Base-by-base conservation (phyloP, 2,329 filamentous ascomycete genomes). In the Clarireedia paspali region DNA sequence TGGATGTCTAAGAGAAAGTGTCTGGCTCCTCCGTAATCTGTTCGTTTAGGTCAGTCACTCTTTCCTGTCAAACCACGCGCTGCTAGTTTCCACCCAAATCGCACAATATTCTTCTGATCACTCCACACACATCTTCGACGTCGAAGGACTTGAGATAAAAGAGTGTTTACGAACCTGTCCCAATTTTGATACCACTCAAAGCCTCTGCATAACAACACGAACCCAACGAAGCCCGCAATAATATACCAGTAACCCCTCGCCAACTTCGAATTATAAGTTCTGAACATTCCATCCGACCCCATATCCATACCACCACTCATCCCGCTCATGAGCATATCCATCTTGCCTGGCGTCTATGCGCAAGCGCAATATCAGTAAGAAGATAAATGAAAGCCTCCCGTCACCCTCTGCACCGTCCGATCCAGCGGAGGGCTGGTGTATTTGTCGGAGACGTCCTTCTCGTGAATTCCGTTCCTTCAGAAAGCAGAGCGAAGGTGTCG, bases 211-310 rank as follows among this genome's bases (percentile, higher is more conserved):
- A 63, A n/a, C 10, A 66, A 20, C 48, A 61, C 48, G 27, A 61
- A 59, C 4, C 58, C 64, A 17, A 61, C n/a, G 24, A 77, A 74
- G 15, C 71, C 76, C 6, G 74, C 79, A 39, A 82, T 70, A 36
- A 81, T 75, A 64, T 83, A 84, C 82, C 82, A 85, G 63, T 78
- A 85, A 2, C 73, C 74, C 17, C 72, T 73, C 15, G 81, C 80
- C 50, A 83, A 73, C 42, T 70, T 72, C 64, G 74, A 74, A 63
- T 83, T 83, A 39, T 70, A 70, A 1, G 68, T 58, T 56, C 72
- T 70, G 64, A 78, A 76, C 64, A 72, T 68, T 17, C 72, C 70
- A 52, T 69, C 66, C 58, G 59, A 60, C 38, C 55, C n/a, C 60
- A 59, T 61, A 53, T 64, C 63, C 61, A 63, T 64, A 10, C 58